These are phyloP conservation scores for Turnera subulata DNA, from an alignment of 345 rosid genomes.

Conservation along the genomic window DNA sequence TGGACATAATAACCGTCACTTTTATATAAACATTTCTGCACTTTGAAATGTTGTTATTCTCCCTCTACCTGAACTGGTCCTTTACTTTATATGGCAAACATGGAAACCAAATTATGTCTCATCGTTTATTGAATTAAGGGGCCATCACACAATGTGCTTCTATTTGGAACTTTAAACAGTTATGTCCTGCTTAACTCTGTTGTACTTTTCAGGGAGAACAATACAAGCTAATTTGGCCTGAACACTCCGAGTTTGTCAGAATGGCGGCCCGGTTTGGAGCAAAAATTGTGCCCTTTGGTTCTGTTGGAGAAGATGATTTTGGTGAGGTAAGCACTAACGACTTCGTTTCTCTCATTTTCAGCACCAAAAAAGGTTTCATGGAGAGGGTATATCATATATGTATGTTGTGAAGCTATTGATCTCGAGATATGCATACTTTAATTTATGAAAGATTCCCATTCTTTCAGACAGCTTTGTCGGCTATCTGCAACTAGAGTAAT, in stretches of 20 bases:
- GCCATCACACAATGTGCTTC: too few species aligned
- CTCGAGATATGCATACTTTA: too few species aligned
- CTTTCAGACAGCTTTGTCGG: background rate
- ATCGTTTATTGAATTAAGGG: too few species aligned
- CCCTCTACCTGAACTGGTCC: too few species aligned
- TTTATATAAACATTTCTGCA: background rate
- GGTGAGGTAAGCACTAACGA: constrained; percentile 40
- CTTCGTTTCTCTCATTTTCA: background rate
- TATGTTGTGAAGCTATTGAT: background rate
- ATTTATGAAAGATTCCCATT: background rate
- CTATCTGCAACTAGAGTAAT: background rate
- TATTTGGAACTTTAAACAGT: background rate
- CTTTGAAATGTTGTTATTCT: too few species aligned
- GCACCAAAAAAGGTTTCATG: too few species aligned
- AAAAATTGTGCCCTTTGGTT: constrained; percentile 77
- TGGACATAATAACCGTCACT: background rate
- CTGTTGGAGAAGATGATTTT: constrained; percentile 72
- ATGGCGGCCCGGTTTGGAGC: constrained; percentile 88
- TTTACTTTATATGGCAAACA: too few species aligned
- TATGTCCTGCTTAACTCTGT: background rate
- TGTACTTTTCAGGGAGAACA: constrained; percentile 60
- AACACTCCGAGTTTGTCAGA: constrained; percentile 70
- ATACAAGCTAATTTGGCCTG: constrained; percentile 80
- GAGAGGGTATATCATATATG: too few species aligned
- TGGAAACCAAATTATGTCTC: too few species aligned